phyloP scores from a whole-genome alignment of 306 rosid genomes.

The Luffa acutangula region DNA sequence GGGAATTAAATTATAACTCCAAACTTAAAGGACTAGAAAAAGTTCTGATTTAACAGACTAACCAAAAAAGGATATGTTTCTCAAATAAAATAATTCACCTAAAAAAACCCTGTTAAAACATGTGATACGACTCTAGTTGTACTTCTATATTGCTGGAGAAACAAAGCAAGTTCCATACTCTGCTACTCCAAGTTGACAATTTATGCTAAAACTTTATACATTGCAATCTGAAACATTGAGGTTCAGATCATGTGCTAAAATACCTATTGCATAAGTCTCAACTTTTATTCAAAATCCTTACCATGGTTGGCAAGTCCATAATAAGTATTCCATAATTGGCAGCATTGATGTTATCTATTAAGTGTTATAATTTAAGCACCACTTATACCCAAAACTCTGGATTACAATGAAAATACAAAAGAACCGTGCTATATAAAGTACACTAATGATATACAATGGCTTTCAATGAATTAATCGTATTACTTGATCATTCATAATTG shows the following conservation, averaged over 20 bases:
- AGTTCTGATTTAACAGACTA: not conserved
- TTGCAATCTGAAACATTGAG: not conserved
- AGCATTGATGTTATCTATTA: not conserved
- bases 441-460: not conserved
- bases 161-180: not conserved
- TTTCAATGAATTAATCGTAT: constrained; percentile 21
- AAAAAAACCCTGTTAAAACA: not conserved
- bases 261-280: not conserved
- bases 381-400: not conserved
- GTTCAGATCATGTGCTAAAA: not conserved
- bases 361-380: not conserved
- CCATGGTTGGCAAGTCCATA: not conserved
- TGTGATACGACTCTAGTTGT: not conserved
- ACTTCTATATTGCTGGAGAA: not conserved
- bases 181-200: not conserved
- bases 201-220: not conserved
- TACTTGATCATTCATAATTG: constrained; percentile 81
- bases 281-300: not conserved
- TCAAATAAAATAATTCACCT: not conserved
- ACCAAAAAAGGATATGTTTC: not conserved
- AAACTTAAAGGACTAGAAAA: not conserved
- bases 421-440: not conserved
- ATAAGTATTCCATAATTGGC: not conserved
- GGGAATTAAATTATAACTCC: constrained; percentile 1
- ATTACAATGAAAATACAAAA: not conserved